Conservation (phyloP, 2,329 filamentous ascomycete species). For the Hymenoscyphus fructigenus region DNA sequence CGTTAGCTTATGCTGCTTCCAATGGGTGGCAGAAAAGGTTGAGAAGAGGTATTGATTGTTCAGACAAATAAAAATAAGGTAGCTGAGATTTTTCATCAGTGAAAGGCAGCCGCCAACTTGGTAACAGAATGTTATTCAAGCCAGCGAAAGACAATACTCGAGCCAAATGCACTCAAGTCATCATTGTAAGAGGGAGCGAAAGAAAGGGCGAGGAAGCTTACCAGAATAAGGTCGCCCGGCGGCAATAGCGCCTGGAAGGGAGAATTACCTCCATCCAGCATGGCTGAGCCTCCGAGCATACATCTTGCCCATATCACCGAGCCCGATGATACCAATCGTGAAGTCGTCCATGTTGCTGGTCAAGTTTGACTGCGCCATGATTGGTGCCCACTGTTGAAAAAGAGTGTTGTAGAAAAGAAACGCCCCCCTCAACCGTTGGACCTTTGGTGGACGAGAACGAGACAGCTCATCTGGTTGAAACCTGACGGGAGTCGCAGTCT, state of each 20-base stretch:
- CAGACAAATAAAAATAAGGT: conserved; percentile 92
- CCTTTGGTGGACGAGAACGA: not conserved
- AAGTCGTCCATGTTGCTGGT: conserved; percentile 47
- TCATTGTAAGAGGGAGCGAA: conserved; percentile 57
- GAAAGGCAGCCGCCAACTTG: conserved; percentile 65
- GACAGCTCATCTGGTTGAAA: not conserved
- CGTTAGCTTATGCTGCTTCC: conserved; percentile 30
- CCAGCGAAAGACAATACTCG: conserved; percentile 77
- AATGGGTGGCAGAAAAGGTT: conserved; percentile 11
- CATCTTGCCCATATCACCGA: conserved; percentile 99
- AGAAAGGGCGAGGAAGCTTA: conserved; percentile 35
- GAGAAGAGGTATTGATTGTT: conserved; percentile 43
- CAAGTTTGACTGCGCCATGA: conserved; percentile 1
- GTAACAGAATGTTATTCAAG: conserved; percentile 75
- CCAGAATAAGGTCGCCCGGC: conserved; percentile 31
- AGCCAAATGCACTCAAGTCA: conserved; percentile 99
- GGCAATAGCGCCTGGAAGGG: conserved; percentile 35
- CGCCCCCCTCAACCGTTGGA: conserved; percentile 6
- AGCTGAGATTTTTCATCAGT: conserved; percentile 99
- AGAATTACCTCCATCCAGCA: conserved; percentile 90
- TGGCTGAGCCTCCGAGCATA: conserved; percentile 85
- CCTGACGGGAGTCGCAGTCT: not conserved
- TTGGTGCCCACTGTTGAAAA: not conserved
- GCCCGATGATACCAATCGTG: conserved; percentile 90
- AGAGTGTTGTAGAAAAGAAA: not conserved